These are phyloP conservation scores for Evernia prunastri DNA, from an alignment of 495 filamentous ascomycete genomes.

Conservation along the genomic window DNA sequence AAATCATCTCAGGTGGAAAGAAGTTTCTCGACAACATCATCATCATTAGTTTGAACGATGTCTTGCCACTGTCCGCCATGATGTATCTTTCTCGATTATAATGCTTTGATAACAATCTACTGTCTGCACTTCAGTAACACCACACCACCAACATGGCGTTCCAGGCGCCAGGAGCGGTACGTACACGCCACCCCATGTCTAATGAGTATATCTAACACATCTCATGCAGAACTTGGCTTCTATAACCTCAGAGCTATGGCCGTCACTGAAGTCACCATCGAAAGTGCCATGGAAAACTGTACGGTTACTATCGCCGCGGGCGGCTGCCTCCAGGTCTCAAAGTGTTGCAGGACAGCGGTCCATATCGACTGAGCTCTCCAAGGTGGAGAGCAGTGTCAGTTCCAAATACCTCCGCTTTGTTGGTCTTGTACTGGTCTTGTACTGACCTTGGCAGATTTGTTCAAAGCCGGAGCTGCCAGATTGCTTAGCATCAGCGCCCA, in stretches of 20 bases:
- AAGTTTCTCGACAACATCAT: constrained; percentile 14
- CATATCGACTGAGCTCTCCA: constrained; percentile 8
- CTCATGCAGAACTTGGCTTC: constrained; percentile 34
- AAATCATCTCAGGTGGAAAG: not conserved
- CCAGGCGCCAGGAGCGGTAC: constrained; percentile 38
- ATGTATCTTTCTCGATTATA: constrained; percentile 1
- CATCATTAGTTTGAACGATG: not conserved
- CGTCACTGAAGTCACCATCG: constrained; percentile 39
- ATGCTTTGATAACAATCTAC: not conserved
- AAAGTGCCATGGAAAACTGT: constrained; percentile 34
- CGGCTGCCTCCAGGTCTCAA: not conserved
- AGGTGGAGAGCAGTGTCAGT: constrained; percentile 11
- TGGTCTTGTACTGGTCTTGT: not conserved
- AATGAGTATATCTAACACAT: constrained; percentile 15
- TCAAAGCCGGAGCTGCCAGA: constrained; percentile 22
- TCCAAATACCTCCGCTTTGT: not conserved
- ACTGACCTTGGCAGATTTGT: constrained; percentile 5
- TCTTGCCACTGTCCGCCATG: not conserved
- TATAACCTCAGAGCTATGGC: constrained; percentile 41
- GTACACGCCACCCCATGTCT: constrained; percentile 30
- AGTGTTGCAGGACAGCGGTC: constrained; percentile 5
- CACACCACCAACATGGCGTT: constrained; percentile 41
- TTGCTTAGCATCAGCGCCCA: constrained; percentile 23
- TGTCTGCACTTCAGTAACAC: not conserved
- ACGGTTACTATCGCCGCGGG: constrained; percentile 16